Conservation (phyloP, 345 rosid genomes). For the Pistacia integerrima region DNA sequence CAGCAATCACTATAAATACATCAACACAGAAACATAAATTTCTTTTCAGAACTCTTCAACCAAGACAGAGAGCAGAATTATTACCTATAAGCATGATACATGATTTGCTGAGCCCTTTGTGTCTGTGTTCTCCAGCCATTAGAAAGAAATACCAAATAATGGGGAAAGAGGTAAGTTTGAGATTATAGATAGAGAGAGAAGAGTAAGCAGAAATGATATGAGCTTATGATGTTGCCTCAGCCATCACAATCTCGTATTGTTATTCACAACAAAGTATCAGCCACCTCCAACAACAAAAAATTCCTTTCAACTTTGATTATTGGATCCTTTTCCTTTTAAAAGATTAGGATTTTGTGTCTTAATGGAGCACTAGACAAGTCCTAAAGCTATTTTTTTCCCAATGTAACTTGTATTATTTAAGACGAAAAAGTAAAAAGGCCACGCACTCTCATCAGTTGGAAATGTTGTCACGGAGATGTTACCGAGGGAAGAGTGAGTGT, state of each 20-base stretch:
- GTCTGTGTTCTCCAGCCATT: slow-evolving; percentile 43
- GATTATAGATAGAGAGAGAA: slow-evolving; percentile 5
- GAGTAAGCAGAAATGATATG: background rate
- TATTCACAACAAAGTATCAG: background rate
- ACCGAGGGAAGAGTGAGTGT: background rate
- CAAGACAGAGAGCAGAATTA: background rate
- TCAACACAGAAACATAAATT: background rate
- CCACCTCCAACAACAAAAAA: background rate
- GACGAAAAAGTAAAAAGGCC: background rate
- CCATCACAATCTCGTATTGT: background rate
- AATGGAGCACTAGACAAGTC: slow-evolving; percentile 14
- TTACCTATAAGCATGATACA: slow-evolving; percentile 83
- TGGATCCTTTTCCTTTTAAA: slow-evolving; percentile 7
- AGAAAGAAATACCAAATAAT: background rate
- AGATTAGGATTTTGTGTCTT: background rate
- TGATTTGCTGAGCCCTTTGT: slow-evolving; percentile 55
- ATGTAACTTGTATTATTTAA: background rate
- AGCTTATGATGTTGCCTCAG: background rate
- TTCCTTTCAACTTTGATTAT: background rate
- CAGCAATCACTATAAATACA: slow-evolving; percentile 55
- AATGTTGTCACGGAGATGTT: slow-evolving; percentile 4
- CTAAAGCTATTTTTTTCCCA: background rate
- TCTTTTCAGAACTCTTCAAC: background rate
- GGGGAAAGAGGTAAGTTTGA: background rate
- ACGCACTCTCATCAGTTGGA: slow-evolving; percentile 1